phyloP scores from a whole-genome alignment of 2,329 filamentous ascomycete genomes.

The Curvularia spicifera region DNA sequence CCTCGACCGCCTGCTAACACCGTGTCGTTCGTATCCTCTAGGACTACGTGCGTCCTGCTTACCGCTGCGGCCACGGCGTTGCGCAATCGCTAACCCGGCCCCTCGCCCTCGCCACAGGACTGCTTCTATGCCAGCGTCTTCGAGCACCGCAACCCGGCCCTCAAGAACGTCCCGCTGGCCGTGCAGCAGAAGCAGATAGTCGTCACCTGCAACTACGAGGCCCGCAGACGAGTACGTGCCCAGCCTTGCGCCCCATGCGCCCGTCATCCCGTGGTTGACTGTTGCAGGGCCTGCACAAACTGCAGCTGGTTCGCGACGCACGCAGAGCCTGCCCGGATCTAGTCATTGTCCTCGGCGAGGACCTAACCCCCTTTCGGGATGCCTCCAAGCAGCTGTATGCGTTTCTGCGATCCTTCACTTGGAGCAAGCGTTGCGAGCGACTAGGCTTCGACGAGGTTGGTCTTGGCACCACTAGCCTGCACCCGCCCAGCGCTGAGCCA shows the following conservation, averaged over 20 bases:
- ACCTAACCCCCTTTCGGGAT: constrained; percentile 74
- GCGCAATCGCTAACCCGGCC: constrained; percentile 13
- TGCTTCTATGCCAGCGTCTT: constrained; percentile 95
- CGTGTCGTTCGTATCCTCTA: constrained; percentile 22
- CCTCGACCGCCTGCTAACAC: constrained; percentile 32
- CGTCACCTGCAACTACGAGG: constrained; percentile 78
- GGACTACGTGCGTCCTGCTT: constrained; percentile 43
- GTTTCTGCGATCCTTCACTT: constrained; percentile 75
- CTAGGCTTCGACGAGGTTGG: constrained; percentile 87
- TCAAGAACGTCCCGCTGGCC: constrained; percentile 77
- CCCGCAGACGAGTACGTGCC: constrained; percentile 64
- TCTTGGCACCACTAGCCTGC: constrained; percentile 11
- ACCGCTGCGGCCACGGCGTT: constrained; percentile 14
- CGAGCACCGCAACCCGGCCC: constrained; percentile 76
- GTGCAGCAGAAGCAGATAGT: constrained; percentile 90
- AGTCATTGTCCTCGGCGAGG: constrained; percentile 83
- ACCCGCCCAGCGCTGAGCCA: constrained; percentile 13
- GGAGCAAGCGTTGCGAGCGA: constrained; percentile 78
- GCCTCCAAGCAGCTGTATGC: constrained; percentile 80
- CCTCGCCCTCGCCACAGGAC: constrained; percentile 58
- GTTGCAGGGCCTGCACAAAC: constrained; percentile 68
- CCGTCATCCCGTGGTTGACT: constrained; percentile 9
- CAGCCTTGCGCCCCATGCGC: constrained; percentile 7
- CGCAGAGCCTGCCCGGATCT: constrained; percentile 81
- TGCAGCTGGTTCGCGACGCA: constrained; percentile 85